Evolutionary conservation across 2,329 filamentous ascomycete species (phyloP), one percentile per base, ranked within the genome.

Genomic region (Colletotrichum graminicola): DNA sequence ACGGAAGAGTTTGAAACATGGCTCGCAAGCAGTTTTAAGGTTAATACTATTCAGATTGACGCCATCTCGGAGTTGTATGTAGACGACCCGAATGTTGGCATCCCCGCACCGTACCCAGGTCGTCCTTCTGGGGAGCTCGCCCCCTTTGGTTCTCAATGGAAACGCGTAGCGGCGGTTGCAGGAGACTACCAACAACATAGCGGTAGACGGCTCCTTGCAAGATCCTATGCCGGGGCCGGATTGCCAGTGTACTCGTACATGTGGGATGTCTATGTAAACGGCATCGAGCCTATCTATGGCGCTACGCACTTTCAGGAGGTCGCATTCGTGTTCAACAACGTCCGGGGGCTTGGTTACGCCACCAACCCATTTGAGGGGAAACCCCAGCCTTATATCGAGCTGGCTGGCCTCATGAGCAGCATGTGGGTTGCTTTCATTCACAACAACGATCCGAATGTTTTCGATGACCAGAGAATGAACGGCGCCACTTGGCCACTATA

Each of bases 71-170:
- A 76, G 84, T 85, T 2, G 81, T 81, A 82, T 43, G 77, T 80
- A 2, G 78, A 81, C 18, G 80, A 84, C 57, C 88, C 89, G 41
- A 87, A 85, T 0, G 80, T 86, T 49, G 86, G 84, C 0, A 84
- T 88, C 47, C 87, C 87, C 0, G 80, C 81, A 7, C 80, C 80
- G 47, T 79, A 83, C 8, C 75, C 77, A 1, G 79, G 76, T 34
- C 78, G 76, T 3, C 80, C 79, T 16, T 51, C 68, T 5, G 90
- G 90, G 49, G 88, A 86, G 0, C 90, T 90, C 0, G 88, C 86
- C 0, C 90, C 90, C 0, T 92, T 90, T 82, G 82, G 86, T 52
- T 91, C 90, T 0, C 86, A 91, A 74, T 92, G 86, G 82, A 92
- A 92, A 77, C 87, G 89, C 12, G 77, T 91, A 0, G 86, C 89